Conservation (phyloP, 2,329 filamentous ascomycete genomes). For the Neofusicoccum umdonicola region DNA sequence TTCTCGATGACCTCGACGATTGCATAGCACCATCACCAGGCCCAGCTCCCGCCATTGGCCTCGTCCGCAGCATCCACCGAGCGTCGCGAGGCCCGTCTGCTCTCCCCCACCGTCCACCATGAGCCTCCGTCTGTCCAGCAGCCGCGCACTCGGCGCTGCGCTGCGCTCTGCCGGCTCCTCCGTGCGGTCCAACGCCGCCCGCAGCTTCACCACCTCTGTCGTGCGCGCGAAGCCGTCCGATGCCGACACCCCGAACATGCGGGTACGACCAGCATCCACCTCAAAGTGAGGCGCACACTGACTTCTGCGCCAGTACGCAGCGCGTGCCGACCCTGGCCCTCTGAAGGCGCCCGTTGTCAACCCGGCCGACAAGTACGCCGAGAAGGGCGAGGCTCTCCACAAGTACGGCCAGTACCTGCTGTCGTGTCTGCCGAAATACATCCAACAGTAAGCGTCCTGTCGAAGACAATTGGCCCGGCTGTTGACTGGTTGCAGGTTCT, state of each 20-base stretch:
- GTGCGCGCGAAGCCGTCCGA: slow-evolving; percentile 45
- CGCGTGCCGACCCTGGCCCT: slow-evolving; percentile 45
- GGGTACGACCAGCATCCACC: slow-evolving; percentile 28
- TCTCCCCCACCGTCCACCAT: slow-evolving; percentile 27
- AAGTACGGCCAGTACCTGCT: slow-evolving; percentile 95
- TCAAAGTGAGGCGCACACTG: slow-evolving; percentile 19
- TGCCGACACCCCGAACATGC: slow-evolving; percentile 47
- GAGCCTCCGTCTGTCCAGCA: slow-evolving; percentile 41
- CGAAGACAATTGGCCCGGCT: not conserved
- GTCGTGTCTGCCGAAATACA: slow-evolving; percentile 93
- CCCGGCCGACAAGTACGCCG: slow-evolving; percentile 86
- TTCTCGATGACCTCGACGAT: slow-evolving; percentile 17
- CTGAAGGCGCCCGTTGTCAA: slow-evolving; percentile 81
- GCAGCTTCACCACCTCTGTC: slow-evolving; percentile 44
- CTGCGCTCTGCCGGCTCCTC: slow-evolving; percentile 35
- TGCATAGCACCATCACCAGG: not conserved
- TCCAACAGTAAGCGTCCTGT: slow-evolving; percentile 66
- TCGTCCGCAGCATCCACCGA: slow-evolving; percentile 21
- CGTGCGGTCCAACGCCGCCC: slow-evolving; percentile 28
- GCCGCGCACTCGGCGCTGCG: slow-evolving; percentile 38
- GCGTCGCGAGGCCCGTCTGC: slow-evolving; percentile 25
- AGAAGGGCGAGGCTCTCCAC: slow-evolving; percentile 84
- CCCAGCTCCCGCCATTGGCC: not conserved
- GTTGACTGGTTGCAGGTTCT: slow-evolving; percentile 59
- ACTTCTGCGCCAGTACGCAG: slow-evolving; percentile 38